phyloP scores from a whole-genome alignment of 2,329 filamentous ascomycete genomes.

The Trematosphaeria pertusa region DNA sequence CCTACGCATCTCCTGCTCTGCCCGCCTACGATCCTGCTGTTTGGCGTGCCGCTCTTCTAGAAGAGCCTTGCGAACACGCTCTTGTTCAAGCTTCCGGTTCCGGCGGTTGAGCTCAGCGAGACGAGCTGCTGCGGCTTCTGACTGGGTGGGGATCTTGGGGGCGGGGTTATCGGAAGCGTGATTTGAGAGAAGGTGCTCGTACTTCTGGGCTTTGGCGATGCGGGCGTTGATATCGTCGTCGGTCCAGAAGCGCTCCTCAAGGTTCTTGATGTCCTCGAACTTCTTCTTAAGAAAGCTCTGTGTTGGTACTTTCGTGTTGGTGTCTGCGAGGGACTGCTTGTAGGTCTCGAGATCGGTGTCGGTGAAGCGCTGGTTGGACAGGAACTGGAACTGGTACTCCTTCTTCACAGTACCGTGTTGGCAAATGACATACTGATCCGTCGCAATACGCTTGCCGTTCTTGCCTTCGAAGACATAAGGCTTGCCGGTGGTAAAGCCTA shows the following conservation, averaged over 20 bases:
- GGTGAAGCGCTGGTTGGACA: slow-evolving; percentile 85
- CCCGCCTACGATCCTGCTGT: slow-evolving; percentile 42
- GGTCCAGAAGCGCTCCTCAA: slow-evolving; percentile 83
- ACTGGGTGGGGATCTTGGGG: slow-evolving; percentile 61
- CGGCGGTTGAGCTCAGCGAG: slow-evolving; percentile 82
- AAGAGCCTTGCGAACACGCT: slow-evolving; percentile 89
- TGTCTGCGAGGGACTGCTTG: slow-evolving; percentile 71
- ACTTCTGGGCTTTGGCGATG: slow-evolving; percentile 69
- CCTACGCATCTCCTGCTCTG: slow-evolving; percentile 55
- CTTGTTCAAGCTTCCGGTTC: slow-evolving; percentile 84
- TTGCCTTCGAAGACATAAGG: slow-evolving; percentile 81
- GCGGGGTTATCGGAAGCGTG: slow-evolving; percentile 67
- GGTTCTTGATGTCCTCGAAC: slow-evolving; percentile 77
- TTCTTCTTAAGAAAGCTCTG: slow-evolving; percentile 73
- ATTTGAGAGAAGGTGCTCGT: slow-evolving; percentile 62
- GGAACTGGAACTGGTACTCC: slow-evolving; percentile 88
- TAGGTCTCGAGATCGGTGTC: slow-evolving; percentile 85
- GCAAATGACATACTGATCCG: slow-evolving; percentile 82
- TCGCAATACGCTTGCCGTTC: slow-evolving; percentile 78
- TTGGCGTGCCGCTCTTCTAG: slow-evolving; percentile 69
- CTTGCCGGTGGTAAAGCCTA: slow-evolving; percentile 78
- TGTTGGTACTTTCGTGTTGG: slow-evolving; percentile 77
- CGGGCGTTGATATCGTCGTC: slow-evolving; percentile 82
- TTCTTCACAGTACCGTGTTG: slow-evolving; percentile 84
- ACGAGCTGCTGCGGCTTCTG: slow-evolving; percentile 75